Base-by-base conservation (phyloP, 768 basidiomycete species). In the Leccinum broughii region DNA sequence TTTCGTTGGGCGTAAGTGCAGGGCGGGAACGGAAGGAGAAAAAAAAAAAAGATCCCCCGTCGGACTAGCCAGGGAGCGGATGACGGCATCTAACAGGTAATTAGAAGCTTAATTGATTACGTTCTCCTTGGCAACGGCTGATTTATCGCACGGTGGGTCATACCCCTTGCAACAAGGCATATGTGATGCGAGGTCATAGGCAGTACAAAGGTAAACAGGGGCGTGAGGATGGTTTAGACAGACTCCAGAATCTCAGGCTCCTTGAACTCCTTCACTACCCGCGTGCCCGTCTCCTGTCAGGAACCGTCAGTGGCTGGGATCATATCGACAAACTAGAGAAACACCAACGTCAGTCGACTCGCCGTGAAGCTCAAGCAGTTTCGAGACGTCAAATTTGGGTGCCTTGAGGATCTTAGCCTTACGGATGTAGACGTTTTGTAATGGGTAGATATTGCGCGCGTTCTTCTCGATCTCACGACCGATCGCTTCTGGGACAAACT, bases 391-490 rank as follows among this genome's bases (percentile, higher is more conserved):
- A 76, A 96, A 95, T 77, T 96, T 97, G 65, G 97, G 97, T 64
- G 95, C 83, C 81, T 98, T 98, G 72, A 99, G 83, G 75, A 99
- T 98, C 85, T 99, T 99, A 69, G 92, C 95, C 83, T 99, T 98
- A 80, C 97, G 91, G 72, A 98, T 85, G 81, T 95, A 96, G 74
- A 98, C 95, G 77, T 98, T 98, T 83, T 98, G 95, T 73, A 99
- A 80, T 68, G 97, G 97, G 83, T 95, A 99, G 81, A 98, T 98
- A 77, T 89, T 91, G 71, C 93, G 84, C 63, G 89, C 84, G 56
- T 96, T 89, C 84, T 99, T 99, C 86, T 99, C 97, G 67, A 99
- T 99, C 84, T 99, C 97, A 68, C 95, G 89, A 67, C 97, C 97
- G 70, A 99, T 98, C 63, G 92, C 93, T 81, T 99, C 97, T 34